phyloP scores from a whole-genome alignment of 2,329 filamentous ascomycete species.

The Fusarium sterilihyphosum region DNA sequence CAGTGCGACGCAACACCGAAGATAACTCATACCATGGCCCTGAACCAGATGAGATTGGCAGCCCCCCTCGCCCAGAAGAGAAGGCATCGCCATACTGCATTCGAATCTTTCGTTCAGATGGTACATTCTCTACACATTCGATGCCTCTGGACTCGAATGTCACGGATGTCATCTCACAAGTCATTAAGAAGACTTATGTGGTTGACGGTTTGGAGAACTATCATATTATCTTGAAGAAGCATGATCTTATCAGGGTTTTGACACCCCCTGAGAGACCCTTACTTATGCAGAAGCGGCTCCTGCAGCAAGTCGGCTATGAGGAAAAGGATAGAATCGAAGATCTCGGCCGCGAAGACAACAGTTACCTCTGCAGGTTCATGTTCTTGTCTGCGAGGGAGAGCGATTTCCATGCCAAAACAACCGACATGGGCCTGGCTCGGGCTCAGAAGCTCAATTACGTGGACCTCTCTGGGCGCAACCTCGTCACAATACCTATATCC shows the following conservation, averaged over 20 bases:
- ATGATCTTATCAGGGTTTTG: slow-evolving; percentile 86
- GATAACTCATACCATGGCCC: slow-evolving; percentile 66
- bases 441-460: slow-evolving; percentile 94
- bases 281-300: slow-evolving; percentile 87
- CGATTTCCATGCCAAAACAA: slow-evolving; percentile 73
- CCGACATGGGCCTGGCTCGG: slow-evolving; percentile 84
- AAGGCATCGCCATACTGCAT: slow-evolving; percentile 86
- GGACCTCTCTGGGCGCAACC: slow-evolving; percentile 87
- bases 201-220: slow-evolving; percentile 93
- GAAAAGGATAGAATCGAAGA: slow-evolving; percentile 89
- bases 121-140: slow-evolving; percentile 92
- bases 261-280: slow-evolving; percentile 82
- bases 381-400: slow-evolving; percentile 91
- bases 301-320: slow-evolving; percentile 93
- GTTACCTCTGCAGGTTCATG: slow-evolving; percentile 94
- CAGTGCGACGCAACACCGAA: slow-evolving; percentile 78
- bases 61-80: slow-evolving; percentile 76
- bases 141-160: slow-evolving; percentile 86
- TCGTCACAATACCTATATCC: slow-evolving; percentile 93
- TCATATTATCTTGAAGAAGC: slow-evolving; percentile 93
- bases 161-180: slow-evolving; percentile 84
- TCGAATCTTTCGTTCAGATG: slow-evolving; percentile 92
- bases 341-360: slow-evolving; percentile 95
- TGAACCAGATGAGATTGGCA: slow-evolving; percentile 75
- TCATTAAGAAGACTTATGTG: slow-evolving; percentile 93